A percentile compares a stretch with the other conserved stretches of the same genome.
phyloP scores from a whole-genome alignment of 2,329 filamentous ascomycete genomes.

The Cucurbitaria berberidis region DNA sequence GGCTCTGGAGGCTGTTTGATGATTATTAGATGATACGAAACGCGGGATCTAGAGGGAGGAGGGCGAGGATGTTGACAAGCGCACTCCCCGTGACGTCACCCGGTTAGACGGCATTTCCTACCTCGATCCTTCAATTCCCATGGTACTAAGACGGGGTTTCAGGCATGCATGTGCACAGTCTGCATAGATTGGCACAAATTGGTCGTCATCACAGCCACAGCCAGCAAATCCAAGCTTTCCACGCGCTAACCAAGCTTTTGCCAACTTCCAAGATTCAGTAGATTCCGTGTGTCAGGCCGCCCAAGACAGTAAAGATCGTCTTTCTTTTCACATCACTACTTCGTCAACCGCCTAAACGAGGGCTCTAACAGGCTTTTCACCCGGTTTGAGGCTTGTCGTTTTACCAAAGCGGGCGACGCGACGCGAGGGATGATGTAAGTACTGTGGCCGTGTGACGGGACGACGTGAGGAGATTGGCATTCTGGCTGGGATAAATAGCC shows the following conservation, averaged over 20 bases:
- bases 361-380: slow-evolving; percentile 23
- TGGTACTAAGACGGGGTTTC: no score
- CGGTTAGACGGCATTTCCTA: no score
- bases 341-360: slow-evolving; percentile 1
- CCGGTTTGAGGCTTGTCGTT: slow-evolving; percentile 38
- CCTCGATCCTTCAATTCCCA: no score
- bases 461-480: slow-evolving; percentile 5
- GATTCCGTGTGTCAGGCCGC: slow-evolving; percentile 15
- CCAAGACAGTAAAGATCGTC: slow-evolving; percentile 12
- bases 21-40: no score
- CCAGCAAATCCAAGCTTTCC: slow-evolving; percentile 24
- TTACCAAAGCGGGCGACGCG: slow-evolving; percentile 17
- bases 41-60: no score
- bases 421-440: slow-evolving; percentile 25
- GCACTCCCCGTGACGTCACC: no score
- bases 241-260: slow-evolving; percentile 29
- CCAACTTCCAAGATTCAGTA: slow-evolving; percentile 21
- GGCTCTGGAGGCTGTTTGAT: no score
- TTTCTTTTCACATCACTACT: slow-evolving; percentile 8
- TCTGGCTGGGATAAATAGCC: neutral
- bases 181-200: neutral
- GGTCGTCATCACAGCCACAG: no score
- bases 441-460: slow-evolving; percentile 6
- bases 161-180: neutral
- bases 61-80: no score